Evolutionary conservation across 75 land plant genomes (phyloP).

Genomic region (Chamaecyparis obtusa): DNA sequence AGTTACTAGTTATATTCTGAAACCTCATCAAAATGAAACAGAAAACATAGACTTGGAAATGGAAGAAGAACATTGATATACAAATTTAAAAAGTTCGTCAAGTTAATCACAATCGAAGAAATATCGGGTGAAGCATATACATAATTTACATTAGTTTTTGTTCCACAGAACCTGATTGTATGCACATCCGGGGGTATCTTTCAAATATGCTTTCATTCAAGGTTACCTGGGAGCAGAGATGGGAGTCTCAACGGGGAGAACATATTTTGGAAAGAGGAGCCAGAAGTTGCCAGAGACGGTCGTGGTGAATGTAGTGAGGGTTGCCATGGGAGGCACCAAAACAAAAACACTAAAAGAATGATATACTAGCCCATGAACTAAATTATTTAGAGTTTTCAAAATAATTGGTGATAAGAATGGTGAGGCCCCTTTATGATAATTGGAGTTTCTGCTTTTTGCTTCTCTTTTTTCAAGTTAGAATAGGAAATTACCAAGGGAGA

Average conservation of each 20-base stretch:
- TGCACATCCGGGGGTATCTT: background rate
- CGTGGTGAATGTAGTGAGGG: background rate
- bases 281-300: too few relatives aligned
- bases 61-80: background rate
- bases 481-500: background rate
- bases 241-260: background rate
- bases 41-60: slow-evolving; percentile 2
- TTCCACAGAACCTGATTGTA: background rate
- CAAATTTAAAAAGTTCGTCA: background rate
- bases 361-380: background rate
- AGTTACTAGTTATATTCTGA: background rate
- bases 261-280: background rate
- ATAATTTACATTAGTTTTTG: background rate
- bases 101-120: background rate
- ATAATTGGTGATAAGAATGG: background rate
- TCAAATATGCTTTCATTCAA: background rate
- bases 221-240: background rate
- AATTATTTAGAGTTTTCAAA: background rate
- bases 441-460: background rate
- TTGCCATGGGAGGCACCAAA: background rate
- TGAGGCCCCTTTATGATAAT: background rate
- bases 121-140: background rate
- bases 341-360: background rate
- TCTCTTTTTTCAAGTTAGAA: background rate
- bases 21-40: background rate